Conservation (phyloP, 2,329 filamentous ascomycete genomes). For the Cladophialophora immunda region DNA sequence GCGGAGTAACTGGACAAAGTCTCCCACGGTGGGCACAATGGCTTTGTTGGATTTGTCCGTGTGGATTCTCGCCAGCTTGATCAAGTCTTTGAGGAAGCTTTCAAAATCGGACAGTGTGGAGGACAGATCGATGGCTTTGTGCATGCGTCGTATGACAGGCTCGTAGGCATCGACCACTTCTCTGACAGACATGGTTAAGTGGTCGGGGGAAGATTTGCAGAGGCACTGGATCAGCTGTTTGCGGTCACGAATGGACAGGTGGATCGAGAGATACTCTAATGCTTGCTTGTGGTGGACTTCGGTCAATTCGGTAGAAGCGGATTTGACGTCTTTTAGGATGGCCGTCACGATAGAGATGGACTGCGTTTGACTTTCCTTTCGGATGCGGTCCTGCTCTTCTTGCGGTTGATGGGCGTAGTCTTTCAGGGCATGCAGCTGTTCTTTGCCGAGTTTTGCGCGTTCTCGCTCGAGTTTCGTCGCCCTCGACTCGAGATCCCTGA, state of each 20-base stretch:
- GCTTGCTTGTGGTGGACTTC: slow-evolving; percentile 70
- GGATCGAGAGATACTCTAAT: slow-evolving; percentile 74
- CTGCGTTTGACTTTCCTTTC: slow-evolving; percentile 62
- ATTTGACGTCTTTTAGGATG: slow-evolving; percentile 64
- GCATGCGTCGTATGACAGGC: slow-evolving; percentile 75
- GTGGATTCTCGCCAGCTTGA: slow-evolving; percentile 61
- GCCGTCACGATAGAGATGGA: slow-evolving; percentile 70
- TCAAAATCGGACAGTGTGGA: slow-evolving; percentile 73
- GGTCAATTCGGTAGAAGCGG: slow-evolving; percentile 57
- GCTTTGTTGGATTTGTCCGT: slow-evolving; percentile 43
- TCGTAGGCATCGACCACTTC: slow-evolving; percentile 75
- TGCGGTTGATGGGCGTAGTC: slow-evolving; percentile 63
- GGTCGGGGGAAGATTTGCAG: slow-evolving; percentile 74
- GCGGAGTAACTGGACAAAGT: slow-evolving; percentile 73
- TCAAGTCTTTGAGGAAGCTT: slow-evolving; percentile 74
- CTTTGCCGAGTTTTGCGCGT: slow-evolving; percentile 66
- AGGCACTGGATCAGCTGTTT: slow-evolving; percentile 72
- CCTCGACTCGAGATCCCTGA: slow-evolving; percentile 72
- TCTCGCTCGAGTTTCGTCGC: slow-evolving; percentile 71
- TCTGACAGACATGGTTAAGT: slow-evolving; percentile 73
- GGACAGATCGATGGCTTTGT: slow-evolving; percentile 75
- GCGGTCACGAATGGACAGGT: slow-evolving; percentile 77
- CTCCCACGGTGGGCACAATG: slow-evolving; percentile 69
- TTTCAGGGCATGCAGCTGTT: slow-evolving; percentile 69
- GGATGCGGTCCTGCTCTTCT: slow-evolving; percentile 66